phyloP scores from a whole-genome alignment of 257 asterid genomes.

The Lantana camara region DNA sequence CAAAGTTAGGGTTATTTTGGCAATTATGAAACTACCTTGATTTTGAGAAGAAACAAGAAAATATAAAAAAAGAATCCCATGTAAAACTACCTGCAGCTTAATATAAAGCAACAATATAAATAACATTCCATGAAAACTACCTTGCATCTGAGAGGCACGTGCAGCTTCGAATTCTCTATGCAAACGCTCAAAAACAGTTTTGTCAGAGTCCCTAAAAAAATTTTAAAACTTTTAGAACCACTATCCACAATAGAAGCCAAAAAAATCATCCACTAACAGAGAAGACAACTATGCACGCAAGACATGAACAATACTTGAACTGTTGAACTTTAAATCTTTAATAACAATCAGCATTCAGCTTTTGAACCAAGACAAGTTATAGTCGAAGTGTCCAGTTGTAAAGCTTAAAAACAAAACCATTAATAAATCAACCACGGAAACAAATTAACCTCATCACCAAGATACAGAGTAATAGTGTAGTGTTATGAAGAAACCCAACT shows the following conservation, averaged over 20 bases:
- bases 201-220: conserved; percentile 87
- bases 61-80: neutral
- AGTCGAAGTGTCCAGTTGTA: neutral
- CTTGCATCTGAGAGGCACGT: conserved; percentile 88
- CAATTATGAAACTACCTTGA: too few species aligned
- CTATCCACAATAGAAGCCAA: conserved; percentile 8
- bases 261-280: conserved; percentile 17
- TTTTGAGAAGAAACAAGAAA: conserved; percentile 5
- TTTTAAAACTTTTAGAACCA: conserved; percentile 32
- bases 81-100: too few species aligned
- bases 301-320: neutral
- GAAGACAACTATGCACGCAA: neutral
- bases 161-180: conserved; percentile 91
- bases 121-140: conserved; percentile 38
- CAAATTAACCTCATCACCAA: neutral
- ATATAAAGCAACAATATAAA: neutral
- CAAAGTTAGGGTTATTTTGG: too few species aligned
- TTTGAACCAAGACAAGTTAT: neutral
- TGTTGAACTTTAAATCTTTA: too few species aligned
- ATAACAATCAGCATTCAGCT: neutral
- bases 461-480: neutral
- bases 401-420: conserved; percentile 7
- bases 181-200: conserved; percentile 80
- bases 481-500: conserved; percentile 1
- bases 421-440: neutral